Conservation (phyloP, 495 filamentous ascomycete genomes). For the Podospora conica region DNA sequence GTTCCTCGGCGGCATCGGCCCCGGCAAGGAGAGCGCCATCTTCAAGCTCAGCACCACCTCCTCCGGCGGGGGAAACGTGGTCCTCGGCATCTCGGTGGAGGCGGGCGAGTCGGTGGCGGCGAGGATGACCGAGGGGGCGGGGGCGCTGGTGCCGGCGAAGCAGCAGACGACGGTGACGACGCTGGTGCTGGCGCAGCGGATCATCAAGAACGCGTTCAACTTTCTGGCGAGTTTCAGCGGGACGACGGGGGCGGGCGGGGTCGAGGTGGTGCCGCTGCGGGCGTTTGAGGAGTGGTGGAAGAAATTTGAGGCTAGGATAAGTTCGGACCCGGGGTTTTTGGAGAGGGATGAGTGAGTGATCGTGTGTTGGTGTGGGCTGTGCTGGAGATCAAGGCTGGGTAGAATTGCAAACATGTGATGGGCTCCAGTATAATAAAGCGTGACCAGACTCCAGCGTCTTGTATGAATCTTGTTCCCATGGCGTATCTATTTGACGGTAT, state of each 20-base stretch:
- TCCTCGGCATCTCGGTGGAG: conserved; percentile 82
- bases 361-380: not conserved
- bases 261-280: conserved; percentile 82
- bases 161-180: conserved; percentile 43
- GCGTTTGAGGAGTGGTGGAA: conserved; percentile 95
- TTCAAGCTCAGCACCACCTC: conserved; percentile 56
- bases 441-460: not conserved
- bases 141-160: conserved; percentile 21
- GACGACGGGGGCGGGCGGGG: conserved; percentile 34
- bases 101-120: conserved; percentile 60
- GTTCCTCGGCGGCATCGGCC: conserved; percentile 81
- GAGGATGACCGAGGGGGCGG: conserved; percentile 46
- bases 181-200: conserved; percentile 77
- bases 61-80: conserved; percentile 35
- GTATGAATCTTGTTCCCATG: not conserved
- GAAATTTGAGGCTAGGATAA: conserved; percentile 87
- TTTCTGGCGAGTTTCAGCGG: conserved; percentile 84
- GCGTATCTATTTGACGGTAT: not conserved
- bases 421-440: no score
- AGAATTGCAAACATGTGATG: not conserved
- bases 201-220: conserved; percentile 96
- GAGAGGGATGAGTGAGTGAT: conserved; percentile 59
- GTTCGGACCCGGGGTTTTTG: conserved; percentile 81
- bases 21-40: conserved; percentile 82
- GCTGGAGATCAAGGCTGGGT: not conserved